phyloP scores from a whole-genome alignment of 805 yeast genomes.

The Lachancea meyersii region DNA sequence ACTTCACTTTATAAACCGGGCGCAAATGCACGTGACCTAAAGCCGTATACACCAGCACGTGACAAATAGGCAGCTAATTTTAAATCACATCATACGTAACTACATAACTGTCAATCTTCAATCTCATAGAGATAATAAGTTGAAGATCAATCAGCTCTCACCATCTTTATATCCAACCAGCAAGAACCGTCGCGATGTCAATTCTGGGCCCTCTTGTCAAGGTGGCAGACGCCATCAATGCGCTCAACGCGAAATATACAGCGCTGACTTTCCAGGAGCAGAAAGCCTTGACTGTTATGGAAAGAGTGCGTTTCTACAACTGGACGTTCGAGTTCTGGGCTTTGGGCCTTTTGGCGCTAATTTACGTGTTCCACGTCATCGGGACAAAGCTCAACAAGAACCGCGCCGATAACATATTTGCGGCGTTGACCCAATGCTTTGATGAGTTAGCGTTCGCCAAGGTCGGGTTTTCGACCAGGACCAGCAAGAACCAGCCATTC shows the following conservation, averaged over 20 bases:
- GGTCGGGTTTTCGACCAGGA: slow-evolving; percentile 37
- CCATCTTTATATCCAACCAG: background rate
- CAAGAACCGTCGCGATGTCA: slow-evolving; percentile 5
- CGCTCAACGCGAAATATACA: slow-evolving; percentile 29
- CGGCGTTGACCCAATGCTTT: slow-evolving; percentile 46
- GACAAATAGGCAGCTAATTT: background rate
- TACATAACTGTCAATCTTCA: too few species aligned
- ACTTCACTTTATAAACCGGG: too few species aligned
- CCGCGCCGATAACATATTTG: slow-evolving; percentile 49
- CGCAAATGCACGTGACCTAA: too few species aligned
- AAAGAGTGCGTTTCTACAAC: slow-evolving; percentile 56
- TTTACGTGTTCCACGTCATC: slow-evolving; percentile 44
- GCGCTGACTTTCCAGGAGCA: slow-evolving; percentile 44
- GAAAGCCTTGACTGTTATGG: slow-evolving; percentile 47
- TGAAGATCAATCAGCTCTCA: background rate
- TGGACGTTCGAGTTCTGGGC: slow-evolving; percentile 73
- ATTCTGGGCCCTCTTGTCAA: slow-evolving; percentile 15
- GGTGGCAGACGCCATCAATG: slow-evolving; percentile 17
- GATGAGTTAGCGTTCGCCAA: slow-evolving; percentile 59
- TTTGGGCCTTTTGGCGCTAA: slow-evolving; percentile 42
- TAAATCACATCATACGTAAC: background rate
- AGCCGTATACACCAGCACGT: too few species aligned
- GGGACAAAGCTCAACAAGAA: slow-evolving; percentile 58
- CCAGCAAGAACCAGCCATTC: slow-evolving; percentile 31
- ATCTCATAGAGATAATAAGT: too few species aligned